These are phyloP conservation scores for Boletus edulis DNA, from an alignment of 768 basidiomycete species.

Conservation along the genomic window DNA sequence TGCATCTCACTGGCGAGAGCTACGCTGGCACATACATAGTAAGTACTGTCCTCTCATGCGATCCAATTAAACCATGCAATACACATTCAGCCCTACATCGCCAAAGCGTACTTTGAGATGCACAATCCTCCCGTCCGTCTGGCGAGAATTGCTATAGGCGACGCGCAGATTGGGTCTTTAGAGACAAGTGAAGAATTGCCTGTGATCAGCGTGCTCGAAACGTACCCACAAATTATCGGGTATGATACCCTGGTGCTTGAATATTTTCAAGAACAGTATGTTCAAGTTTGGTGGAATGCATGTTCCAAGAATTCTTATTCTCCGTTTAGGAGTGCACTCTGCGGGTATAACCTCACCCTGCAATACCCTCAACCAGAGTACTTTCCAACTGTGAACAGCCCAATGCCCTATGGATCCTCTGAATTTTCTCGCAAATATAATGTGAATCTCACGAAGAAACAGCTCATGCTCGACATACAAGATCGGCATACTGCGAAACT, in stretches of 20 bases:
- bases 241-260: slow-evolving; percentile 66
- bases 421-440: neutral
- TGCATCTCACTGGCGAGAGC: slow-evolving; percentile 69
- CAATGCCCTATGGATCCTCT: neutral
- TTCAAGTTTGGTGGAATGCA: neutral
- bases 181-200: slow-evolving; percentile 52
- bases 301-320: no score
- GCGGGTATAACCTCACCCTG: neutral
- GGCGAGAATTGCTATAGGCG: slow-evolving; percentile 64
- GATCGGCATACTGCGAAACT: neutral
- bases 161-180: slow-evolving; percentile 54
- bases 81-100: slow-evolving; percentile 64
- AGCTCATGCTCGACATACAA: neutral
- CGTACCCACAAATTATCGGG: slow-evolving; percentile 72
- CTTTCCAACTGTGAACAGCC: neutral
- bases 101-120: slow-evolving; percentile 64
- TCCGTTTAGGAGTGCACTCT: neutral
- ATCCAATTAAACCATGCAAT: neutral
- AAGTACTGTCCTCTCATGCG: slow-evolving; percentile 35
- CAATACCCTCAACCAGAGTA: neutral
- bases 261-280: slow-evolving; percentile 67
- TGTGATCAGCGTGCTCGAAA: slow-evolving; percentile 58
- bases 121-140: slow-evolving; percentile 62
- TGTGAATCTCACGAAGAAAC: neutral
- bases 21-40: slow-evolving; percentile 74